Base-by-base conservation (phyloP, 345 rosid genomes). In the Turritis glabra region DNA sequence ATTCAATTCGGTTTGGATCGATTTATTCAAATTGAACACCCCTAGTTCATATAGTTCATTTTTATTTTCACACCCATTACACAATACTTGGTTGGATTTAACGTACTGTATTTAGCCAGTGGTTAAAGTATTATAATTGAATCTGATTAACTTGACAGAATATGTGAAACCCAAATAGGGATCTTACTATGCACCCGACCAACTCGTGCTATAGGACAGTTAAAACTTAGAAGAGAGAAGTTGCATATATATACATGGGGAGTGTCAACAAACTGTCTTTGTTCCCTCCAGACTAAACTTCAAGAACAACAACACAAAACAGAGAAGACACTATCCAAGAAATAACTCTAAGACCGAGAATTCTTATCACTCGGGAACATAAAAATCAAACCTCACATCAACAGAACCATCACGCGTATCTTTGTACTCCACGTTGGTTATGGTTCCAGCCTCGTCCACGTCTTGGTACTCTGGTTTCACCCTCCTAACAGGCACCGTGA, bases 341-440 rank as follows among this genome's bases (percentile, higher is more conserved):
- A 60, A 51, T 18, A 41, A 67, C 46, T 61, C 67, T 70, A 57
- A 26, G 66, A 54, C 44, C 13, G 5, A n/a, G 21, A 29, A 37
- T 59, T 64, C 11, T 58, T 44, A 13, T 78, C 25, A 78, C 69
- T 94, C 97, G 2, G 97, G 99, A 58, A 91, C 72, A 29, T 82
- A 90, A 89, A 95, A 95, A 84, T 95, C 96, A 32, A 95, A 95
- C 76, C 80, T 86, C 54, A 92, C 97, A 80, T 95, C 99, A 1
- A 90, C 97, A 17, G 94, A 85, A 56, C 97, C 96, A 40, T 86
- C 96, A 43, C 86, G 90, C 0, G 78, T 85, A 76, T 90, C 97
- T 79, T 82, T 89, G 83, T 90, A 90, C 40, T 92, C 90, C 2
- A 90, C 80, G 71, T 95, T 90, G 6, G 90, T 82, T 75, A 92